Evolutionary conservation across 164 flowering plant species (phyloP), one percentile per base, ranked within the genome.

Genomic region (Kingdonia uniflora): DNA sequence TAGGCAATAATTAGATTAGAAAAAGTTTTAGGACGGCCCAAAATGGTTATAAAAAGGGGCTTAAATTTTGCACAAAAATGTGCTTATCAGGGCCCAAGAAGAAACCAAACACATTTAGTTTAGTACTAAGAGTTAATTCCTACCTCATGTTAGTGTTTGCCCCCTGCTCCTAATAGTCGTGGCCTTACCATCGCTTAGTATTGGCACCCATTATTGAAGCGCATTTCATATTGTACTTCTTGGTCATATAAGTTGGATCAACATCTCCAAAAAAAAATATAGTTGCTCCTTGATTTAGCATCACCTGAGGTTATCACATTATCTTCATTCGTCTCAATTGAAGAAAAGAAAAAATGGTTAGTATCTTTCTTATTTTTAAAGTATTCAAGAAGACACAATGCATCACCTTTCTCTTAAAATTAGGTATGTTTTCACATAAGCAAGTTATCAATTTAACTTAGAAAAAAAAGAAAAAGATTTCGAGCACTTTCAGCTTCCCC

Each of bases 361-460:
- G 20, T 25, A 1, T 38, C 3, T 40, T 53, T 6, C 13, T 53
- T 22, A 21, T 41, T 4, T n/a, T 22, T 41, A 0, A 53, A 53
- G 16, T 39, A 53, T 1, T 53, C 35, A 20, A 20, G 29, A 14
- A 39, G 56, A 39, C 56, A 39, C 0, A 0, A 1, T 6, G 4
- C 56, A 53, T 53, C 56, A 14, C 45, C 56, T 21, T 16, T 53
- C n/a, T 52, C 40, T 11, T 19, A 16, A 39, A 14, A 37, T 7
- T 39, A 21, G 11, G 15, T 19, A 11, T 42, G 24, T 38, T 13
- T 39, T 52, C 16, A 10, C 33, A 19, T n/a, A 4, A 52, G 14
- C 1, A 23, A 16, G 21, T 54, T 54, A 3, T 23, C n/a, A 24
- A 42, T 54, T 7, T 20, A 14, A 23, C 26, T 16, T 41, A 1